Base-by-base conservation (phyloP, 805 yeast species). In the Lipomyces kockii region DNA sequence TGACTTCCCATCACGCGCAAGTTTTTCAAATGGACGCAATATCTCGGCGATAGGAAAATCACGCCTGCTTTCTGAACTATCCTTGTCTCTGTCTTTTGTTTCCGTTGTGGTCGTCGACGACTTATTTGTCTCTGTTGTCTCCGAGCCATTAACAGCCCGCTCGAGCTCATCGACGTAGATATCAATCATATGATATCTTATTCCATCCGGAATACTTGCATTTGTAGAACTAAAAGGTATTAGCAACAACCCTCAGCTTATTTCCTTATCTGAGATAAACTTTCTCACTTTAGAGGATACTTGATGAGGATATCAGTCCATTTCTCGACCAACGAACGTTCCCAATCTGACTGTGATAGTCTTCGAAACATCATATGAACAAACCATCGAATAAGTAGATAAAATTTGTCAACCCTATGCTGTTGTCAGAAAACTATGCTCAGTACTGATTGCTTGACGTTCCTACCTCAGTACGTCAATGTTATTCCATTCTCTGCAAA, bases 131-230 rank as follows among this genome's bases (percentile, higher is more conserved):
- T 52, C 55, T 20, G 55, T 27, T 11, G 49, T 17, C 27, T 37
- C 27, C 35, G 9, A 20, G 25, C 14, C 61, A 14, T 49, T n/a
- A 64, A 89, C 76, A 1, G 88, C 85, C 69, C 83, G 84, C 74
- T 90, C 97, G 67, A 94, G 79, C 79, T 94, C 99, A 73, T 92
- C 98, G 51, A 90, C 77, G 76, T 86, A 87, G 6, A 95, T 86
- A 79, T 95, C 98, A 68, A 90, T 83, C 53, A 94, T 78, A 80
- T 94, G 99, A 76, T 90, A 86, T 20, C 97, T 88, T 62, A 95
- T 83, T 29, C 95, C 95, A 71, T 84, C 85, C 56, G 96, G 89
- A 29, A 87, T 81, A 70, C 84, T 83, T 6, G 62, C 35, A 27
- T 67, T 59, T 34, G 60, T 56, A 14, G 70, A 67, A 52, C 66